phyloP scores from a whole-genome alignment of 768 basidiomycete genomes.

The Clavaria fumosa region DNA sequence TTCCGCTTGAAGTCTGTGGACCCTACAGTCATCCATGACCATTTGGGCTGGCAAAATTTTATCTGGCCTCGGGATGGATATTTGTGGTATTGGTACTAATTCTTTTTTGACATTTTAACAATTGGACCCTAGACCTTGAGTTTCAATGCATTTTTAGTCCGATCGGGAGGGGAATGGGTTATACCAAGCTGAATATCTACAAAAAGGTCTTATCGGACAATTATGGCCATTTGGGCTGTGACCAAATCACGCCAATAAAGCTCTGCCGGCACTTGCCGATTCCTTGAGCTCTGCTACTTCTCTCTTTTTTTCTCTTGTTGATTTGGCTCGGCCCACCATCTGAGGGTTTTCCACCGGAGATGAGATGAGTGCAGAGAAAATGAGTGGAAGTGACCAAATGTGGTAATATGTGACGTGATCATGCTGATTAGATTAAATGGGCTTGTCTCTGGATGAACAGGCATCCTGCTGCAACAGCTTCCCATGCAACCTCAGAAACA shows the following conservation, averaged over 20 bases:
- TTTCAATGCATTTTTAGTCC: not conserved
- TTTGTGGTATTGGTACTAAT: not conserved
- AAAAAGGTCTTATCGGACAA: conserved; percentile 1
- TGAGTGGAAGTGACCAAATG: no score
- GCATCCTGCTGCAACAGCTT: no score
- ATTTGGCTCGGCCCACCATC: not conserved
- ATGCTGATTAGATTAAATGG: no score
- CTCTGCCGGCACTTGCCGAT: not conserved
- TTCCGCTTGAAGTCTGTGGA: no score
- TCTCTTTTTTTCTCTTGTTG: not conserved
- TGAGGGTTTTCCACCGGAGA: no score
- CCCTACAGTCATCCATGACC: no score
- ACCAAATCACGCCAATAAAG: not conserved
- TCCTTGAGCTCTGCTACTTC: not conserved
- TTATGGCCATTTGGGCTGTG: conserved; percentile 1
- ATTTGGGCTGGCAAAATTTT: no score
- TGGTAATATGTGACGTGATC: no score
- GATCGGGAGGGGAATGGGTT: not conserved
- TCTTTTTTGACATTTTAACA: not conserved
- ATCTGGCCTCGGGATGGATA: conserved; percentile 1
- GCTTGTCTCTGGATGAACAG: no score
- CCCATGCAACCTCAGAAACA: no score
- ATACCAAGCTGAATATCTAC: not conserved
- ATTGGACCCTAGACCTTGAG: not conserved
- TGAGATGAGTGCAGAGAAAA: no score